A percentile compares a stretch with the other conserved stretches of the same genome.
Conservation (phyloP, 2,329 filamentous ascomycete species). For the Teratosphaeriaceae sp. region DNA sequence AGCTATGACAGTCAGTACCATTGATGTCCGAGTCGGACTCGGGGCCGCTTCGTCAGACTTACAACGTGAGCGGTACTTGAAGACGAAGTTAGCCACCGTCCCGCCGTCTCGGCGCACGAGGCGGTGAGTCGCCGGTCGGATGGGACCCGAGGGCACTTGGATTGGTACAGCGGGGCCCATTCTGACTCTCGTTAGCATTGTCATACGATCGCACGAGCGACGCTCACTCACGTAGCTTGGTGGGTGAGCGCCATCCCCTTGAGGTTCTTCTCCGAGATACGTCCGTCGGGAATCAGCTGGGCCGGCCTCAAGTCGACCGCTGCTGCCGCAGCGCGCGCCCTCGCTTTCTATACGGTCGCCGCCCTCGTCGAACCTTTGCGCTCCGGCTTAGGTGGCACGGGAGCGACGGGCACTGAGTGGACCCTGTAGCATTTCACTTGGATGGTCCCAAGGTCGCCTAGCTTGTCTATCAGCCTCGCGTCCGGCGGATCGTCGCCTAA, state of each 20-base stretch:
- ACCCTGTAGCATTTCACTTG: not conserved
- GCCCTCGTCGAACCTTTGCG: no score
- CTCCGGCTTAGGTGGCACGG: no score
- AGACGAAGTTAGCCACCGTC: slow-evolving; percentile 6
- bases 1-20: not conserved
- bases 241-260: slow-evolving; percentile 8
- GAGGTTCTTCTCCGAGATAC: slow-evolving; percentile 7
- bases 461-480: not conserved
- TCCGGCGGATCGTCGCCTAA: slow-evolving; percentile 1
- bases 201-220: not conserved
- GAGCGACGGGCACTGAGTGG: not conserved
- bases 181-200: not conserved
- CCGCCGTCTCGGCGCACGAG: not conserved
- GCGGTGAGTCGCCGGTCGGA: not conserved
- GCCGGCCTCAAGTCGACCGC: not conserved
- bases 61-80: slow-evolving; percentile 9
- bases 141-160: not conserved
- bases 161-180: not conserved
- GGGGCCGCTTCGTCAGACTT: no score
- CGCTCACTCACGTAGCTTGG: slow-evolving; percentile 4
- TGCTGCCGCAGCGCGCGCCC: not conserved
- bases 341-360: no score
- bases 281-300: slow-evolving; percentile 1
- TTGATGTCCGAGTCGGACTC: not conserved
- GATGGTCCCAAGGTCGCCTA: slow-evolving; percentile 4